Evolutionary conservation across 2,329 filamentous ascomycete species (phyloP).

Genomic region (Samsoniella hepiali): DNA sequence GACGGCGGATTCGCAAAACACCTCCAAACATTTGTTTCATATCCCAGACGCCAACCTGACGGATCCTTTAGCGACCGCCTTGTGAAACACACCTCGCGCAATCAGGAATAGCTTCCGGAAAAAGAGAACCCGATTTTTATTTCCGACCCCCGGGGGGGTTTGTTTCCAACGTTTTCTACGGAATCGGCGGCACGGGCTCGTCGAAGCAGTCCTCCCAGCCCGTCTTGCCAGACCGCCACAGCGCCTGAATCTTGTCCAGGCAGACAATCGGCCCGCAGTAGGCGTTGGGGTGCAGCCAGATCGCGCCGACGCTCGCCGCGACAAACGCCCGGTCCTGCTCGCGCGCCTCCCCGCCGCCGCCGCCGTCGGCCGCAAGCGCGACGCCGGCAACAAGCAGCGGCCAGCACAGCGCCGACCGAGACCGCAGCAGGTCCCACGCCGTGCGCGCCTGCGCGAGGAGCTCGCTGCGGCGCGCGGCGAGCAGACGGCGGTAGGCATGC

Average conservation of each 20-base stretch:
- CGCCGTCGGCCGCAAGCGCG: neutral
- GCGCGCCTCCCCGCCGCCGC: neutral
- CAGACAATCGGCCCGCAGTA: slow-evolving; percentile 1
- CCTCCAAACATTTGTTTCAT: slow-evolving; percentile 1
- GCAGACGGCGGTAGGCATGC: neutral
- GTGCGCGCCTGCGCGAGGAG: neutral
- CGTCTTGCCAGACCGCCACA: slow-evolving; percentile 2
- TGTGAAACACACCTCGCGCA: neutral
- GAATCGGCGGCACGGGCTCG: neutral
- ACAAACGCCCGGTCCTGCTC: neutral
- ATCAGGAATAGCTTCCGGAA: neutral
- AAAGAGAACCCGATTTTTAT: neutral
- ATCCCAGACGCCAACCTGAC: neutral
- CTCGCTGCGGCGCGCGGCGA: neutral
- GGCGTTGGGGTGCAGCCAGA: neutral
- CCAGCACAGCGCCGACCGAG: neutral
- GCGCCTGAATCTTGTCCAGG: neutral
- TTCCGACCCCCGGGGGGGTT: too few species aligned
- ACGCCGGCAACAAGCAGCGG: neutral
- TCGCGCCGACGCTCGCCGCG: neutral
- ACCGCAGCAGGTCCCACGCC: neutral
- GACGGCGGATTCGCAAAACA: neutral
- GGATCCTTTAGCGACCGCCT: neutral
- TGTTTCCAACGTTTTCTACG: neutral
- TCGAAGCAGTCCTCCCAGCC: slow-evolving; percentile 8